Base-by-base conservation (phyloP, 2,329 filamentous ascomycete genomes). In the Penicillium sp. region DNA sequence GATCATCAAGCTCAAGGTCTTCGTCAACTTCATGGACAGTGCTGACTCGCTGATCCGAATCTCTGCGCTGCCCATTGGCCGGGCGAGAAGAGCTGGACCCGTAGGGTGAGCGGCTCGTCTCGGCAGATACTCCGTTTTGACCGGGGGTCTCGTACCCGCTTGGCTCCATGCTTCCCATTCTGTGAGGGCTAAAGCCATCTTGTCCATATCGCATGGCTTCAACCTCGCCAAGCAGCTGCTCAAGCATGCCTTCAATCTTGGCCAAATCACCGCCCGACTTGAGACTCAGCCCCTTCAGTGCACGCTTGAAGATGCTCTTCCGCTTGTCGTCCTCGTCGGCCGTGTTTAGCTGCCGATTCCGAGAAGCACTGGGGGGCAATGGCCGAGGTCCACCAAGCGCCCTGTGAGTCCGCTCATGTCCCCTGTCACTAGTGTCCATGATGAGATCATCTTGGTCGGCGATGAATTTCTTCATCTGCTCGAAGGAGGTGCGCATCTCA, bases 401-500 rank as follows among this genome's bases (percentile, higher is more conserved):
- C 59, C 85, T 88, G 61, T 94, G 84, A 0, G 88, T 88, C 64
- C 86, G 83, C 56, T 95, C 89, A 10, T 91, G 91, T 64, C 91
- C 88, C 61, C 87, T 86, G 60, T 90, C 84, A n/a, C 87, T 86
- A 55, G 87, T 84, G 34, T 86, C 84, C 69, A 96, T 88, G 62
- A 97, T 86, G 62, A 89, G 80, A 52, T 88, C 87, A 63, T 96
- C 91, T 53, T 94, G 91, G 57, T 94, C 86, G 43, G 86, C 85
- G 53, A 98, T 85, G 63, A 95, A 85, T 56, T 84, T 86, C 75
- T 93, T 96, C 78, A 98, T 87, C 61, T 95, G 90, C 57, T 95
- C 88, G 64, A 97, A 95, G 0, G 88, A 94, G 59, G 87, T 94
- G 56, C 91, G 88, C 90, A 97, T 97, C 70, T 98, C 93, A 12